Evolutionary conservation across 2,329 filamentous ascomycete species (phyloP).

Genomic region (Neofusicoccum cordaticola): DNA sequence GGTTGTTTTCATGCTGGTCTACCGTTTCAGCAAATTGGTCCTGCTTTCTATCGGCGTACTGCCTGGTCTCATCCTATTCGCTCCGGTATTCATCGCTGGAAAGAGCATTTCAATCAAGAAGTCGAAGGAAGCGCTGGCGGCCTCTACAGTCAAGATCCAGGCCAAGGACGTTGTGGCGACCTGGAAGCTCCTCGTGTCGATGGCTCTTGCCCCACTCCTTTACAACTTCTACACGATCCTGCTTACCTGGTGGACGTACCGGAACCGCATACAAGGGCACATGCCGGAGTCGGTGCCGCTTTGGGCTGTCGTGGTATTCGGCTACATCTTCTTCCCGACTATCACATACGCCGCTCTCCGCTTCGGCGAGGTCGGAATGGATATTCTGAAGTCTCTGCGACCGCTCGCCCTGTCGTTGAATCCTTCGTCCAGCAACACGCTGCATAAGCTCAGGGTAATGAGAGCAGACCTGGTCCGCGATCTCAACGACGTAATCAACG

Average conservation of each 20-base stretch:
- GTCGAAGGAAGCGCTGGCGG: slow-evolving; percentile 38
- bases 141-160: slow-evolving; percentile 40
- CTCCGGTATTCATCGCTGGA: slow-evolving; percentile 41
- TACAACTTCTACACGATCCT: slow-evolving; percentile 34
- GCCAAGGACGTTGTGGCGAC: slow-evolving; percentile 41
- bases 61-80: slow-evolving; percentile 82
- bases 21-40: slow-evolving; percentile 73
- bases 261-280: slow-evolving; percentile 76
- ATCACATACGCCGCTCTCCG: slow-evolving; percentile 91
- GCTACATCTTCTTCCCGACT: slow-evolving; percentile 77
- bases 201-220: slow-evolving; percentile 35
- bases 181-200: slow-evolving; percentile 41
- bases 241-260: slow-evolving; percentile 32
- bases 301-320: slow-evolving; percentile 70
- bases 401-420: slow-evolving; percentile 83
- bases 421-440: slow-evolving; percentile 78
- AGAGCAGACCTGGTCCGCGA: slow-evolving; percentile 73
- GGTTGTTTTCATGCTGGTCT: slow-evolving; percentile 74
- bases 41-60: slow-evolving; percentile 77
- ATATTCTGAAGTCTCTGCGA: slow-evolving; percentile 90
- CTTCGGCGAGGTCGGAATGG: slow-evolving; percentile 98
- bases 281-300: slow-evolving; percentile 77
- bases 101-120: slow-evolving; percentile 39
- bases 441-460: slow-evolving; percentile 71
- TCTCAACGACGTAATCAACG: slow-evolving; percentile 91